Base-by-base conservation (phyloP, 192 early-diverging fungal genomes). In the Dissophora globulifera region DNA sequence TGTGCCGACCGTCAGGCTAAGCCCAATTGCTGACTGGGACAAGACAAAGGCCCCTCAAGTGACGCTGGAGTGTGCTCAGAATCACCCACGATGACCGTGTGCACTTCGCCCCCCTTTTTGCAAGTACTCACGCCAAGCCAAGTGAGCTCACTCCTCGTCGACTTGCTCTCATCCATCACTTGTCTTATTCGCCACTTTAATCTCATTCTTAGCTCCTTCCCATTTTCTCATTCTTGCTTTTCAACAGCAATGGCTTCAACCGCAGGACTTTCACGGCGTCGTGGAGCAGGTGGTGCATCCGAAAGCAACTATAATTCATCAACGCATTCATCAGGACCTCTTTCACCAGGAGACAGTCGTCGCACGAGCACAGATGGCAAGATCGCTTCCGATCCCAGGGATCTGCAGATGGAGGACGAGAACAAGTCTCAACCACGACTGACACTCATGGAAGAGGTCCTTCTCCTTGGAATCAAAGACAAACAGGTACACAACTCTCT, bases 401-500 rank as follows among this genome's bases (percentile, higher is more conserved):
- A 88, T 57, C 30, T 81, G 30, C 78, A 83, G 52, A 76, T 76
- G 62, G 86, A 88, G 49, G 81, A 85, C 43, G 69, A 80, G 61
- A 79, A 85, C 56, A 82, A 85, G 59, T 81, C 80, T 35, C 76
- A 82, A 31, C 92, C 92, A 6, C 81, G 86, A 78, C 81, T 99
- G 50, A 99, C 96, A 19, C 80, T 99, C 31, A 90, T 99, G 89
- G 97, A 99, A 66, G 96, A 99, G 69, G 90, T 97, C 20, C 75
- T 99, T 50, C 83, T 99, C 53, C 66, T 99, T 46, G 97, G 97
- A 20, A 82, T 98, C 45, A 99, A 99, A 78, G 97, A 99, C 82
- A 87, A 84, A 53, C 92, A 95, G 85, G 92, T 92, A 78, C 49
- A 10, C 29, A 15, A n/a, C 53, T 43, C 17, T 45, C 32, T 53